These are phyloP conservation scores for Tilletia caries DNA, from an alignment of 1,284 basidiomycete genomes.

Conservation along the genomic window DNA sequence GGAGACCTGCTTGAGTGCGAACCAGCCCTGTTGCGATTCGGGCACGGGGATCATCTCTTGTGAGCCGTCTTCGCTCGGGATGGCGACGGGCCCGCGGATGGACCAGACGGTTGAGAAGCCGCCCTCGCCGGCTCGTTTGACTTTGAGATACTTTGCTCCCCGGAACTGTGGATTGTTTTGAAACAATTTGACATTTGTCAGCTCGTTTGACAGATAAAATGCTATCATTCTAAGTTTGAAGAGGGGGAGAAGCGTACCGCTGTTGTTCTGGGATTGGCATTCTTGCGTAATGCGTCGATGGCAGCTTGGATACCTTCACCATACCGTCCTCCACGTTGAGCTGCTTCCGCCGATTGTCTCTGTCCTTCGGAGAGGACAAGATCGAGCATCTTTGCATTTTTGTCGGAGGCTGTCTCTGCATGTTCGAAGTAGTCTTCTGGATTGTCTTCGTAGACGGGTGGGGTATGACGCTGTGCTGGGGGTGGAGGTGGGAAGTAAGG, in stretches of 20 bases:
- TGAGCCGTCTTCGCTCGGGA: conserved; percentile 24
- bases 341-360: conserved; percentile 4
- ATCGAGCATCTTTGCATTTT: conserved; percentile 12
- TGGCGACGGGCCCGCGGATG: conserved; percentile 39
- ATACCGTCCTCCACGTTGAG: not conserved
- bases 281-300: not conserved
- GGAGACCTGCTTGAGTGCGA: conserved; percentile 52
- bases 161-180: conserved; percentile 26
- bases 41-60: conserved; percentile 23
- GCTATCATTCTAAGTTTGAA: no score
- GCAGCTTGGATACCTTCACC: conserved; percentile 9
- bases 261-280: conserved; percentile 5
- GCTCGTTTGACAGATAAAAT: not conserved
- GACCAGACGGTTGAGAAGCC: conserved; percentile 52
- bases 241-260: not conserved
- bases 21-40: conserved; percentile 45
- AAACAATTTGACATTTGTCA: not conserved
- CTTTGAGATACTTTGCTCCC: conserved; percentile 43
- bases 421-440: conserved; percentile 5
- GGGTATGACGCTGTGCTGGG: not conserved
- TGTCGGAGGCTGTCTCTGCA: conserved; percentile 4
- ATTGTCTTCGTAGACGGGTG: not conserved
- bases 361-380: conserved; percentile 7
- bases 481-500: no score
- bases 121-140: conserved; percentile 43